Evolutionary conservation across 2,329 filamentous ascomycete species (phyloP), one percentile per base, ranked within the genome.

Genomic region (Thielaviopsis musarum): DNA sequence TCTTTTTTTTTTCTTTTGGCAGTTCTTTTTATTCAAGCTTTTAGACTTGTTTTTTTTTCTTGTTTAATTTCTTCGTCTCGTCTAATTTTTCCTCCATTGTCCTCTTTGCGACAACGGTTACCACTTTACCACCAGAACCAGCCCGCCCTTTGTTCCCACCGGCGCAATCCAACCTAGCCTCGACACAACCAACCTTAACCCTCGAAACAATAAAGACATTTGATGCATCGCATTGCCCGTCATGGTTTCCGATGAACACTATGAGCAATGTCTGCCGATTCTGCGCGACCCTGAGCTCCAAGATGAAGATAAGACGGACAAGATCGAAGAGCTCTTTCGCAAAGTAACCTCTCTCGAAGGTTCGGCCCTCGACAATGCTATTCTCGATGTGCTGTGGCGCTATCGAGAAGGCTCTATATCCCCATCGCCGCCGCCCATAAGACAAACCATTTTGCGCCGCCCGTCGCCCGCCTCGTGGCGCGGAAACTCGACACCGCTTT

Each of bases 381-480:
- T 96, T 59, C 77, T 98, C 62, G 90, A 95, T 70, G 87, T 89
- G 53, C 77, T 97, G 64, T 97, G 91, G 91, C 81, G 88, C 68
- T 87, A 84, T 73, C 82, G 87, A 70, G 82, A 84, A 70, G 73
- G 79, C 64, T 81, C 83, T 64, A 81, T 80, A 24, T 76, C 81
- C 51, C 79, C 84, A 61, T 91, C 89, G 49, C 89, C 91, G 65
- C 88, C 90, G 61, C 86, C 90, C 17, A 84, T 90, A 69, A 86
- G 91, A 65, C 88, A 94, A 71, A 91, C 88, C 56, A 85, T 95
- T 67, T 84, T 97, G 66, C 88, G 93, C 65, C 84, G 91, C 62
- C 84, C 88, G 10, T 97, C 93, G 49, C 93, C 93, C 55, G 91
- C 93, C 55, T 90, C 91, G 54, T 97, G 93, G 91, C 89, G 91